Base-by-base conservation (phyloP, 768 basidiomycete species). In the Pisolithus microcarpus region DNA sequence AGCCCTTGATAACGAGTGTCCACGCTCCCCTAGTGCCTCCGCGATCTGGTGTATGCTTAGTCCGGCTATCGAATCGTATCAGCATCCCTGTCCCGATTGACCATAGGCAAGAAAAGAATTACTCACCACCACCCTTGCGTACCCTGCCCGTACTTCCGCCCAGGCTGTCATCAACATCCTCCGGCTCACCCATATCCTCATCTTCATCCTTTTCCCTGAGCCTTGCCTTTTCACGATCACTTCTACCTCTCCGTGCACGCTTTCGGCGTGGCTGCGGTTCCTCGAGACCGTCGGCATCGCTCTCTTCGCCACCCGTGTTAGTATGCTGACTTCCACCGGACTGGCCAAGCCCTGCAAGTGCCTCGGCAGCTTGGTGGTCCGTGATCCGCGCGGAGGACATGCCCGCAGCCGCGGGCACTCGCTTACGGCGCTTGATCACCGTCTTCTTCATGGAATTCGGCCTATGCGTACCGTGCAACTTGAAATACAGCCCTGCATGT, bases 381-480 rank as follows among this genome's bases (percentile, higher is more conserved):
- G 84, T 78, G 74, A 89, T 77, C 26, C 77, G 74, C 58, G 71
- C 73, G 51, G 58, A 75, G 56, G 56, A 73, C 65, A 67, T 65
- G 55, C 67, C 63, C 51, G 67, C 77, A 18, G 87, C 91, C 46
- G 95, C 94, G 34, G 96, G 93, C 38, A 99, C 94, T 58, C 96
- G 85, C 71, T 98, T 98, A 57, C 96, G 78, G 31, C 96, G 81
- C 73, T 99, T 99, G 78, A 99, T 99, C 58, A 96, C 91, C 4
- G 91, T 88, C 75, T 98, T 97, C 72, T 96, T 98, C 93, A 99
- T 95, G 55, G 92, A 91, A 57, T 93, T 94, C 37, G 96, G 96
- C 36, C 96, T 83, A 61, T 97, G 93, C 2, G 90, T 91, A 44
- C 93, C 92, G 72, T 99, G 96, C 11, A 99, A 79, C 71, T 99